phyloP scores from a whole-genome alignment of 169 alveolate species.

The Eimeria nieschulzi region DNA sequence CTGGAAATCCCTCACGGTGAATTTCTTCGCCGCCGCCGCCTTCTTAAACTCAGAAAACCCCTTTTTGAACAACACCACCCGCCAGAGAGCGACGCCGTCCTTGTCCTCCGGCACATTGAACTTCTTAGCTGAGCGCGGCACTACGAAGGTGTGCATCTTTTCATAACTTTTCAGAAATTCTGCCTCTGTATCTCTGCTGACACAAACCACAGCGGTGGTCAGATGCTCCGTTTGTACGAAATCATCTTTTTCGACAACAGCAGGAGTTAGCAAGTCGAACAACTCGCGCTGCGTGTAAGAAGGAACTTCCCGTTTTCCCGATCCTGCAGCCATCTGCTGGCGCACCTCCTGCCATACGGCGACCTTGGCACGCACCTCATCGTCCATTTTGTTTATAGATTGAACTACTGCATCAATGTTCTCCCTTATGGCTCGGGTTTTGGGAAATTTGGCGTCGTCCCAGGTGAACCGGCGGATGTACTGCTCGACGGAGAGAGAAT shows the following conservation, averaged over 20 bases:
- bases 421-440: constrained; percentile 83
- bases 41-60: constrained; percentile 77
- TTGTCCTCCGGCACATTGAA: constrained; percentile 77
- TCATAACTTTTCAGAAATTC: constrained; percentile 80
- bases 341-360: constrained; percentile 80
- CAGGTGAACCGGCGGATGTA: constrained; percentile 84
- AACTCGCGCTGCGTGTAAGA: constrained; percentile 78
- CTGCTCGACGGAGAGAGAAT: constrained; percentile 78
- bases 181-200: constrained; percentile 80
- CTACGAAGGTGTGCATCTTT: constrained; percentile 80
- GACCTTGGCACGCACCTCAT: constrained; percentile 82
- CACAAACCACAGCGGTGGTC: constrained; percentile 82
- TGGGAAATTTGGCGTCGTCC: constrained; percentile 89
- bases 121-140: constrained; percentile 83
- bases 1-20: constrained; percentile 81
- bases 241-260: constrained; percentile 76
- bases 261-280: constrained; percentile 84
- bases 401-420: constrained; percentile 81
- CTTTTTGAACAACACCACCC: constrained; percentile 82
- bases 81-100: constrained; percentile 84
- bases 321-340: constrained; percentile 43
- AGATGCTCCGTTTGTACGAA: constrained; percentile 83
- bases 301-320: constrained; percentile 12
- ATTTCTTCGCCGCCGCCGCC: constrained; percentile 74
- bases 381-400: constrained; percentile 81